These are phyloP conservation scores for Castanea crenata DNA, from an alignment of 306 rosid genomes.

Conservation along the genomic window DNA sequence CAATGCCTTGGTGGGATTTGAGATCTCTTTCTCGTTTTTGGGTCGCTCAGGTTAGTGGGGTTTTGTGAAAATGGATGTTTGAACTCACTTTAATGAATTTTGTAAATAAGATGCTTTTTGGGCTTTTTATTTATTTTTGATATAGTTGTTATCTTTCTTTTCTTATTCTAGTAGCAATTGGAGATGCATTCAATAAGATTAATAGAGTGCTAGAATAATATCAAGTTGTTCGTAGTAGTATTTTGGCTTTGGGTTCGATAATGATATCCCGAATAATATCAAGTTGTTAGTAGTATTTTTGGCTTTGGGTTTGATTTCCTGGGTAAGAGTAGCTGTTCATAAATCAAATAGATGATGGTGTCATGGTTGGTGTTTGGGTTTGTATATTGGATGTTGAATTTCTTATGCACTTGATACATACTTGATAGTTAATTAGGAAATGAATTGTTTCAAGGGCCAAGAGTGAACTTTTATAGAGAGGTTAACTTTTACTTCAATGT, in stretches of 20 bases:
- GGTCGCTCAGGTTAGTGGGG: constrained; percentile 50
- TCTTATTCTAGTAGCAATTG: neutral
- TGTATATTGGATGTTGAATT: neutral
- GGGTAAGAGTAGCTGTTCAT: too few species aligned
- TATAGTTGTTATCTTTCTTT: too few species aligned
- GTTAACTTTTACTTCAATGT: neutral
- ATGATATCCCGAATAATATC: neutral
- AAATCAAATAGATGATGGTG: neutral
- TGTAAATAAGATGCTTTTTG: neutral
- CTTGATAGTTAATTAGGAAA: neutral
- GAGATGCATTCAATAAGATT: neutral
- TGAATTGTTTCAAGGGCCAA: neutral
- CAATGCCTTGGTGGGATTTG: constrained; percentile 60
- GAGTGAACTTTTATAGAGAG: too few species aligned
- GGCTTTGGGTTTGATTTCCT: neutral
- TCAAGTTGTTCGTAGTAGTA: too few species aligned
- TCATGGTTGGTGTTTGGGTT: neutral
- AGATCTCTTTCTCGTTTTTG: constrained; percentile 48
- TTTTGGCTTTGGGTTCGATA: neutral
- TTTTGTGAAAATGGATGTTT: neutral
- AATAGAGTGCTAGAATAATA: neutral
- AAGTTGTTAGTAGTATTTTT: too few species aligned
- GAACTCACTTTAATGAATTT: neutral
- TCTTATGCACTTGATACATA: neutral
- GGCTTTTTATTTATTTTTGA: neutral